These are phyloP conservation scores for Boletus pseudopeckii DNA, from an alignment of 768 basidiomycete species.

Conservation along the genomic window DNA sequence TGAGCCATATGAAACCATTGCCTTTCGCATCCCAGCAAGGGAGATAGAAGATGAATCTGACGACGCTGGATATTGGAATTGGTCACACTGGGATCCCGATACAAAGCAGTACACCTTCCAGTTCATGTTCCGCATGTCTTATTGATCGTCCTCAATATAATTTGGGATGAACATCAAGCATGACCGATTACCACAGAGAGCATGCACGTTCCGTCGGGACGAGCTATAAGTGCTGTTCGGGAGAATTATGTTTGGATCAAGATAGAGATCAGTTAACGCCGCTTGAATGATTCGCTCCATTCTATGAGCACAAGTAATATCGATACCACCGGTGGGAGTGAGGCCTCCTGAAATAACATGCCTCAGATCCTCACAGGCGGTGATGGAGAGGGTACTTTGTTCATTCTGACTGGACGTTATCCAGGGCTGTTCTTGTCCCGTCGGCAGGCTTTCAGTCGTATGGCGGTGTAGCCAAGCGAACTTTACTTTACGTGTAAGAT, in stretches of 20 bases:
- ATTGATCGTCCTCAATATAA: slow-evolving; percentile 24
- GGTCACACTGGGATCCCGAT: slow-evolving; percentile 99
- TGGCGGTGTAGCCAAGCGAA: background rate
- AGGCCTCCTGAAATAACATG: background rate
- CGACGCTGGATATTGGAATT: slow-evolving; percentile 89
- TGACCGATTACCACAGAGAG: background rate
- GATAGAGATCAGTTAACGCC: slow-evolving; percentile 12
- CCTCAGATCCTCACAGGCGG: background rate
- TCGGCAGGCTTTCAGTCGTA: background rate
- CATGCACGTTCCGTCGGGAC: slow-evolving; percentile 2
- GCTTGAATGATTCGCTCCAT: background rate
- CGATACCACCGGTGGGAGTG: background rate
- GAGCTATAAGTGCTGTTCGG: background rate
- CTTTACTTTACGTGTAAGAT: slow-evolving; percentile 2
- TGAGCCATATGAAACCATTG: slow-evolving; percentile 99
- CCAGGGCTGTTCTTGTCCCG: background rate
- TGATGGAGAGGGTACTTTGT: background rate
- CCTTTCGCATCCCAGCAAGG: slow-evolving; percentile 96
- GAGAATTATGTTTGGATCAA: background rate
- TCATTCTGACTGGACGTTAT: background rate
- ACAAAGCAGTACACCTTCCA: slow-evolving; percentile 98
- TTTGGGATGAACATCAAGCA: background rate
- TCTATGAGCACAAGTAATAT: background rate
- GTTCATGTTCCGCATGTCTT: slow-evolving; percentile 81
- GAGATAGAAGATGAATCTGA: slow-evolving; percentile 96